phyloP scores from a whole-genome alignment of 2,329 filamentous ascomycete species.

The Pseudohalonectria lignicola region DNA sequence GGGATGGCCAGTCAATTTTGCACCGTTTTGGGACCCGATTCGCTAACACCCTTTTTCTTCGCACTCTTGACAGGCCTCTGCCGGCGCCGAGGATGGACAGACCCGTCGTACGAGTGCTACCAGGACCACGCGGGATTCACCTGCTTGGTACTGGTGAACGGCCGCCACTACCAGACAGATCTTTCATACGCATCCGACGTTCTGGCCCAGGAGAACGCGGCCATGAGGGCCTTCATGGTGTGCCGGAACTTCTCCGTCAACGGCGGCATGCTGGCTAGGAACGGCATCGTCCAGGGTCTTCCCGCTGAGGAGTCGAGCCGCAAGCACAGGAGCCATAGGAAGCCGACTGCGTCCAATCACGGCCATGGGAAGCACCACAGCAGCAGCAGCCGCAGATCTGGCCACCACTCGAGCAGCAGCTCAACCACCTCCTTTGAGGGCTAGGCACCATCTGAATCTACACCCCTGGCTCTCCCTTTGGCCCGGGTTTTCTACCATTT shows the following conservation, averaged over 20 bases:
- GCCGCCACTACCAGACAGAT: slow-evolving; percentile 91
- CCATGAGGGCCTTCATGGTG: slow-evolving; percentile 94
- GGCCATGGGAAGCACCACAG: slow-evolving; percentile 30
- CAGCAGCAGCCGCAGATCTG: slow-evolving; percentile 25
- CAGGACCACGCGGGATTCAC: slow-evolving; percentile 65
- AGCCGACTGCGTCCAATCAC: slow-evolving; percentile 25
- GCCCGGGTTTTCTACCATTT: too few species aligned
- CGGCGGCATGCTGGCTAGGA: slow-evolving; percentile 74
- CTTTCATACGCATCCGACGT: slow-evolving; percentile 70
- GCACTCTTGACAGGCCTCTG: slow-evolving; percentile 63
- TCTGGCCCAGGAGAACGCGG: slow-evolving; percentile 83
- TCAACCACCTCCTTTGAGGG: slow-evolving; percentile 50
- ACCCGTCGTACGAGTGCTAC: slow-evolving; percentile 81
- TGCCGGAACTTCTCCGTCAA: slow-evolving; percentile 97
- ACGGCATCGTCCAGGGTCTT: slow-evolving; percentile 57
- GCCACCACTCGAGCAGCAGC: slow-evolving; percentile 51
- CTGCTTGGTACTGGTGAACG: slow-evolving; percentile 90
- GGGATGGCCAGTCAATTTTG: slow-evolving; percentile 6
- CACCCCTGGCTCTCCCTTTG: too few species aligned
- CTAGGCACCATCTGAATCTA: too few species aligned
- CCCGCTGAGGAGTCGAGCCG: slow-evolving; percentile 40
- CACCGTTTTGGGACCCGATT: slow-evolving; percentile 4
- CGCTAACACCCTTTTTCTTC: slow-evolving; percentile 18
- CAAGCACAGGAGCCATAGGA: slow-evolving; percentile 37
- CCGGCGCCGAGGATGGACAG: slow-evolving; percentile 85